phyloP scores from a whole-genome alignment of 768 basidiomycete genomes.

The Termitomyces sp. region DNA sequence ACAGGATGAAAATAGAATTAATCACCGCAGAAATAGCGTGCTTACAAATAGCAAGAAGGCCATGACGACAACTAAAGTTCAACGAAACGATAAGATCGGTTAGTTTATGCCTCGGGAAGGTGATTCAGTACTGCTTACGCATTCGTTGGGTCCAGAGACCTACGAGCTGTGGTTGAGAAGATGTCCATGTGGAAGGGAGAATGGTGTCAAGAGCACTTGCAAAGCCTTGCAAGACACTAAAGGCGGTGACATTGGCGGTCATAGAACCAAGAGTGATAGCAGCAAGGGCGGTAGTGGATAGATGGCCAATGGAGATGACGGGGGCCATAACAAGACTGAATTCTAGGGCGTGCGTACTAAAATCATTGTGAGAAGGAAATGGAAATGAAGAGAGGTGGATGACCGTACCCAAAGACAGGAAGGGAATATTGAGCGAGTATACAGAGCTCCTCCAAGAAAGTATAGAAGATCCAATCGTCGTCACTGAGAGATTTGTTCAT shows the following conservation, averaged over 20 bases:
- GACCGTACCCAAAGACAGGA: slow-evolving; percentile 63
- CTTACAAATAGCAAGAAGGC: slow-evolving; percentile 53
- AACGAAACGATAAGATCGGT: neutral
- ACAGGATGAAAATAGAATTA: slow-evolving; percentile 18
- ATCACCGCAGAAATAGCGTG: slow-evolving; percentile 22
- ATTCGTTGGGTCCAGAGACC: slow-evolving; percentile 91
- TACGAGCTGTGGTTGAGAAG: slow-evolving; percentile 73
- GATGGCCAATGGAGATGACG: slow-evolving; percentile 84
- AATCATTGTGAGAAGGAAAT: neutral
- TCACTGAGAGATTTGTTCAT: slow-evolving; percentile 43
- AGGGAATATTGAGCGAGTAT: slow-evolving; percentile 60
- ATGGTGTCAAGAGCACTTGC: slow-evolving; percentile 87
- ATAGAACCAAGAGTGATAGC: slow-evolving; percentile 72
- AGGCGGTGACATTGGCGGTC: slow-evolving; percentile 69
- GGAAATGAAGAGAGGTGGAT: neutral
- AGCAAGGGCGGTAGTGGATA: slow-evolving; percentile 86
- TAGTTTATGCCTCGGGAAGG: neutral
- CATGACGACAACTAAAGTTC: slow-evolving; percentile 53
- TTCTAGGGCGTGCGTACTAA: slow-evolving; percentile 74
- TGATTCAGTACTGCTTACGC: slow-evolving; percentile 38
- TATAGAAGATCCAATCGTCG: slow-evolving; percentile 18
- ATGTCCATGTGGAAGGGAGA: slow-evolving; percentile 94
- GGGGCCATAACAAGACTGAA: slow-evolving; percentile 82
- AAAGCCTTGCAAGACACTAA: slow-evolving; percentile 79
- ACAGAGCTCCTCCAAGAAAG: slow-evolving; percentile 53